phyloP scores from a whole-genome alignment of 306 rosid species.

The Vicia villosa region DNA sequence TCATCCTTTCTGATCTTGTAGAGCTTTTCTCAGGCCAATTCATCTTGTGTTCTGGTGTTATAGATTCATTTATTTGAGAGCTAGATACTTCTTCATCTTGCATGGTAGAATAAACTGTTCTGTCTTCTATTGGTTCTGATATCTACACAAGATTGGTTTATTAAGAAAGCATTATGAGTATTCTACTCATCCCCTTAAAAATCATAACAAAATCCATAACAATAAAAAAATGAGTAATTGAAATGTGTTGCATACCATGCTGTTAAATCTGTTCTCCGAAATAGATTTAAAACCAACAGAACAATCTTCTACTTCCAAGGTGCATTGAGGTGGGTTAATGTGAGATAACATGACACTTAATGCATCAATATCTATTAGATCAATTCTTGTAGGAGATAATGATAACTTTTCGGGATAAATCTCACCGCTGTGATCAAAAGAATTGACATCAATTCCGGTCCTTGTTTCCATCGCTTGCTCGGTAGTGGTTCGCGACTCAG shows the following conservation, averaged over 20 bases:
- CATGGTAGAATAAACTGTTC: constrained; percentile 43
- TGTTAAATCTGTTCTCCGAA: constrained; percentile 42
- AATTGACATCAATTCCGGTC: constrained; percentile 43
- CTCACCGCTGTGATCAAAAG: constrained; percentile 42
- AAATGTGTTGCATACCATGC: constrained; percentile 27
- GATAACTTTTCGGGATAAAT: constrained; percentile 39
- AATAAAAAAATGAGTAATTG: constrained; percentile 7
- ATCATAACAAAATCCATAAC: constrained; percentile 11
- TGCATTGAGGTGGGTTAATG: constrained; percentile 51
- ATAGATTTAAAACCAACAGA: constrained; percentile 47
- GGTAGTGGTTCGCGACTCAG: constrained; percentile 43
- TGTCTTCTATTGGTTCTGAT: constrained; percentile 52
- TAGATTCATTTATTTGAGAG: constrained; percentile 43
- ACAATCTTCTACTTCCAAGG: constrained; percentile 43
- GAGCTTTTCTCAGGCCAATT: constrained; percentile 48
- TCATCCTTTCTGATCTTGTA: constrained; percentile 40
- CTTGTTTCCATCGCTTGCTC: constrained; percentile 40
- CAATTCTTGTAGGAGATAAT: constrained; percentile 48
- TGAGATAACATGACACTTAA: constrained; percentile 64
- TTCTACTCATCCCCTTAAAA: no score
- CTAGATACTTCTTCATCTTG: constrained; percentile 49
- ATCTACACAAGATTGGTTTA: constrained; percentile 58
- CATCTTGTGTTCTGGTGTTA: constrained; percentile 33
- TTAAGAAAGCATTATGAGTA: no score
- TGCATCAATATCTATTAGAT: constrained; percentile 55